These are phyloP conservation scores for Adansonia gregorii DNA, from an alignment of 441 rosid genomes.

Conservation along the genomic window DNA sequence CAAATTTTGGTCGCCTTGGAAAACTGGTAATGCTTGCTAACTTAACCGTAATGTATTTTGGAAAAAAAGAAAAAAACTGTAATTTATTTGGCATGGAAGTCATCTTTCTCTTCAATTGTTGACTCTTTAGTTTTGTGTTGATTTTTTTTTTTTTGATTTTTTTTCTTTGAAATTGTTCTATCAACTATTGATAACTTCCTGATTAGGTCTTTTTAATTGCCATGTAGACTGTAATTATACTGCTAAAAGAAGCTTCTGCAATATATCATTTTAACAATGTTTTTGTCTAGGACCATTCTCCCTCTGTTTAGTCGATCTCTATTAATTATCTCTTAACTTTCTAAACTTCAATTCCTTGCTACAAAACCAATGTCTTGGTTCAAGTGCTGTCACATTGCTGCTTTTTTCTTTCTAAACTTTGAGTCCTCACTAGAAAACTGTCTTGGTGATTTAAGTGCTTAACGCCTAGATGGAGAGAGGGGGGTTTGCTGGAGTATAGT, in stretches of 20 bases:
- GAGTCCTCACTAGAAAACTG: not conserved
- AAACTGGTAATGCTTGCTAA: conserved; percentile 69
- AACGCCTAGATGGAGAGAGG: not conserved
- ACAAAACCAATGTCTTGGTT: conserved; percentile 12
- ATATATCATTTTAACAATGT: not conserved
- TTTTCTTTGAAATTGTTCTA: no score
- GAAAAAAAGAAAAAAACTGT: not conserved
- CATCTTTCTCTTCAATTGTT: not conserved
- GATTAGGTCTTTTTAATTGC: not conserved
- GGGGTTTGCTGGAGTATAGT: no score
- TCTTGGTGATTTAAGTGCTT: conserved; percentile 13
- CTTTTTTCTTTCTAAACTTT: not conserved
- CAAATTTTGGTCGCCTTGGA: conserved; percentile 72
- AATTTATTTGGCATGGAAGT: conserved; percentile 16
- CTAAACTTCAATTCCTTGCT: not conserved
- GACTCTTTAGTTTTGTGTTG: conserved; percentile 5
- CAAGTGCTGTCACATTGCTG: not conserved
- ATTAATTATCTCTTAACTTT: not conserved
- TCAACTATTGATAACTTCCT: not conserved
- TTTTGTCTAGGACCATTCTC: conserved; percentile 2
- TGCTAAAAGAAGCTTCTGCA: conserved; percentile 10
- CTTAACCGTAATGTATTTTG: not conserved
- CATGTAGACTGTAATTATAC: not conserved
- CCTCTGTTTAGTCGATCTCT: not conserved
- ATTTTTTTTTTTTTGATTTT: not conserved